Evolutionary conservation across 2,329 filamentous ascomycete genomes (phyloP).

Genomic region (Microdochium nivale): DNA sequence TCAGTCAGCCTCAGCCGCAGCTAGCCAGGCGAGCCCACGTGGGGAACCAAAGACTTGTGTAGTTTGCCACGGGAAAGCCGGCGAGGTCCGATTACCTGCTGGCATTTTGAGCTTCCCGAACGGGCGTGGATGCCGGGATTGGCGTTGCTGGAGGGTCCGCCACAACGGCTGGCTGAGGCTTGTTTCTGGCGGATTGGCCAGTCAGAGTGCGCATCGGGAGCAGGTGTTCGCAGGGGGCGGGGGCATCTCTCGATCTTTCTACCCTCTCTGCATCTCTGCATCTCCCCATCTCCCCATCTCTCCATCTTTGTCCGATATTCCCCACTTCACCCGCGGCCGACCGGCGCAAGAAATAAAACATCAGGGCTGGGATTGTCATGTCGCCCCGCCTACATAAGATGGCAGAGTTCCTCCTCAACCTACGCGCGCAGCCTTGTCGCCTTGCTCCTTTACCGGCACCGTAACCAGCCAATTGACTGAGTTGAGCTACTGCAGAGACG

Average conservation of each 20-base stretch:
- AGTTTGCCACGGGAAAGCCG: too few species aligned
- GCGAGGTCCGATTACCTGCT: too few species aligned
- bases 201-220: background rate
- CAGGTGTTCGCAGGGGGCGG: background rate
- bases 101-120: background rate
- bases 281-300: background rate
- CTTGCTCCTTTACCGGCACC: background rate
- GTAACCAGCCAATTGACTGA: background rate
- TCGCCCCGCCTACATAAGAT: too few species aligned
- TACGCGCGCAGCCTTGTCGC: too few species aligned
- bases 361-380: too few species aligned
- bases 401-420: too few species aligned
- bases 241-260: too few species aligned
- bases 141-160: background rate
- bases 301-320: too few species aligned
- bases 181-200: background rate
- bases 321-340: background rate
- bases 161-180: too few species aligned
- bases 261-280: background rate
- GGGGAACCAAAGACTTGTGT: too few species aligned
- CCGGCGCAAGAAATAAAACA: background rate
- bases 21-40: background rate
- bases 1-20: background rate
- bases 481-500: background rate
- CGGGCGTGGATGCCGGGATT: background rate